phyloP scores from a whole-genome alignment of 345 rosid genomes.

The Sonneratia caseolaris region DNA sequence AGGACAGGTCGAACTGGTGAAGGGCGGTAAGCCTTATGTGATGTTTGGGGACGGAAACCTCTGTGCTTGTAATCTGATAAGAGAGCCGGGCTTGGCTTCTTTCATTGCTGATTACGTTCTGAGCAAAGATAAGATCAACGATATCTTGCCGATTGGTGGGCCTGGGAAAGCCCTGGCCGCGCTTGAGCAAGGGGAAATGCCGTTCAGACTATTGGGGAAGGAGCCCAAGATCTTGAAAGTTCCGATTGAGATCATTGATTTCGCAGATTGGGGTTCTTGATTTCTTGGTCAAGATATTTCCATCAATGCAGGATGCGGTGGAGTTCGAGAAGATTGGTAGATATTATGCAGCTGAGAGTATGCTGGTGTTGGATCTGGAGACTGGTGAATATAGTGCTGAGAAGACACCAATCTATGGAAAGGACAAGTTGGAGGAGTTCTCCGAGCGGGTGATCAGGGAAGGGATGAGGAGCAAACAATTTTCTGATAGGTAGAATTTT shows the following conservation, averaged over 20 bases:
- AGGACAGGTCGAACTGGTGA: constrained; percentile 83
- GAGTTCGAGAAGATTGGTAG: constrained; percentile 95
- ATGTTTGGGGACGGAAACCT: constrained; percentile 93
- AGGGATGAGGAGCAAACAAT: constrained; percentile 87
- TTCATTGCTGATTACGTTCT: constrained; percentile 70
- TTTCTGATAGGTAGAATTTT: constrained; percentile 23
- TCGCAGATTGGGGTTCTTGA: constrained; percentile 59
- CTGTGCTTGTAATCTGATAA: constrained; percentile 93
- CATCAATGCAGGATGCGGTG: constrained; percentile 72
- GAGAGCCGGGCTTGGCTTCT: constrained; percentile 80
- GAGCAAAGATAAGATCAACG: constrained; percentile 63
- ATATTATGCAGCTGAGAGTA: constrained; percentile 93
- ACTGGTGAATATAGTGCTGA: constrained; percentile 78
- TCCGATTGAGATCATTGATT: constrained; percentile 92
- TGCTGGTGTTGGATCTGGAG: constrained; percentile 73
- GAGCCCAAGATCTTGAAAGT: constrained; percentile 86
- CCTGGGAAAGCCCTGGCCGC: constrained; percentile 91
- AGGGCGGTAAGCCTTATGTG: constrained; percentile 92
- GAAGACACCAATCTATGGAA: constrained; percentile 83
- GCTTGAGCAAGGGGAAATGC: constrained; percentile 76
- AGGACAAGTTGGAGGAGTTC: constrained; percentile 75
- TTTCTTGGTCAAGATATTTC: constrained; percentile 60
- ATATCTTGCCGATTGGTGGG: constrained; percentile 80
- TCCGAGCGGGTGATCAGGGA: constrained; percentile 65
- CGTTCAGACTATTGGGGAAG: constrained; percentile 62